These are phyloP conservation scores for Serendipita sp. DNA, from an alignment of 768 basidiomycete species.

Conservation along the genomic window DNA sequence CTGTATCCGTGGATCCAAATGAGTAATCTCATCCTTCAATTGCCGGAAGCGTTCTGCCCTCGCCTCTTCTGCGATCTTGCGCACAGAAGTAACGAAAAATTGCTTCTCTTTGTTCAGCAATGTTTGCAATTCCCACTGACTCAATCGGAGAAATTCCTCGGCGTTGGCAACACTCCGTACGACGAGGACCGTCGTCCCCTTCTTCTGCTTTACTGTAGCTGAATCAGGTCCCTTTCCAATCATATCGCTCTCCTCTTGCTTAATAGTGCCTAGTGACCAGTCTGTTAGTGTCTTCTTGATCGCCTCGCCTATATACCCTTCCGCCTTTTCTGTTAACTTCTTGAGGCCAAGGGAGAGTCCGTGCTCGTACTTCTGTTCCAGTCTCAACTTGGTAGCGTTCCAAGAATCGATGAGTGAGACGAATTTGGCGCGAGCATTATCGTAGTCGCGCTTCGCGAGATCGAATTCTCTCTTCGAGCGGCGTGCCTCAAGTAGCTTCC, in stretches of 20 bases:
- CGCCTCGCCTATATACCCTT: background rate
- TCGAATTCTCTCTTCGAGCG: background rate
- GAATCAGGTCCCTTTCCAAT: background rate
- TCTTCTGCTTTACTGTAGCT: background rate
- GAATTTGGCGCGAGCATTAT: background rate
- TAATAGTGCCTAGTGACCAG: background rate
- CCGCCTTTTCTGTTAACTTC: background rate
- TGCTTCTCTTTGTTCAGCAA: background rate
- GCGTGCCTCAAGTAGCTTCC: background rate
- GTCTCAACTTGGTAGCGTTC: background rate
- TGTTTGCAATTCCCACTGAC: background rate
- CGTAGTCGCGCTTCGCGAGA: background rate
- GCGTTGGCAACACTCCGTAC: background rate
- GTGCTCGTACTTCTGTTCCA: background rate
- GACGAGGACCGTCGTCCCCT: background rate
- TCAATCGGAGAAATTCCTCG: background rate
- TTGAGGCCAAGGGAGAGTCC: background rate
- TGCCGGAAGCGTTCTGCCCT: background rate
- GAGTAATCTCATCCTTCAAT: background rate
- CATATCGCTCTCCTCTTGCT: background rate
- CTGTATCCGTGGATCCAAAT: background rate
- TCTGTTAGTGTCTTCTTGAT: background rate
- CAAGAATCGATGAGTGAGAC: background rate
- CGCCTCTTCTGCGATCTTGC: constrained; percentile 3
- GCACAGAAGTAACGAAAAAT: background rate